Conservation (phyloP, 1,139 yeast genomes). For the Nadsonia starkeyi-henricii region DNA sequence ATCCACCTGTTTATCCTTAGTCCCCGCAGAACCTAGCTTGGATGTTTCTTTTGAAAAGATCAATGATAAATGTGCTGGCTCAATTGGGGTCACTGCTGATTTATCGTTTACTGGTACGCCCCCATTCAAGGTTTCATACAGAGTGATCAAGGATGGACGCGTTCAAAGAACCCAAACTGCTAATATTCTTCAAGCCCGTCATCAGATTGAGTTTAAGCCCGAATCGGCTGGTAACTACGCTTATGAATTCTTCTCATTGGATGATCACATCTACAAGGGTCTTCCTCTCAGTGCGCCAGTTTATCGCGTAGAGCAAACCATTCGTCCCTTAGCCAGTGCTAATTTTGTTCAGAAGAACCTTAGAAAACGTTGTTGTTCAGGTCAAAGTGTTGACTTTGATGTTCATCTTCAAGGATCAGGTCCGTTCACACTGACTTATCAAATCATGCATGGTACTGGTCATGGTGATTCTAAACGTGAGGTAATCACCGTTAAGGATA, state of each 20-base stretch:
- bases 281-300: slow-evolving; percentile 18
- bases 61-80: slow-evolving; percentile 81
- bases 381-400: slow-evolving; percentile 35
- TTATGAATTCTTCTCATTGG: slow-evolving; percentile 42
- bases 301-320: slow-evolving; percentile 21
- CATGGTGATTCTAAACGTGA: slow-evolving; percentile 27
- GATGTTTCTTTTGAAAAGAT: slow-evolving; percentile 34
- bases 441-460: slow-evolving; percentile 37
- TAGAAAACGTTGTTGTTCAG: slow-evolving; percentile 29
- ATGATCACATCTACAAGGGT: slow-evolving; percentile 24
- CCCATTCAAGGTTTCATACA: slow-evolving; percentile 62
- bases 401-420: slow-evolving; percentile 59
- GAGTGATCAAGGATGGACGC: slow-evolving; percentile 27
- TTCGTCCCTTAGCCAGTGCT: slow-evolving; percentile 27
- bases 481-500: slow-evolving; percentile 31
- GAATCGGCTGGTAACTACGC: slow-evolving; percentile 67
- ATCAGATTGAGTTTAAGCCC: slow-evolving; percentile 59
- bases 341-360: slow-evolving; percentile 16
- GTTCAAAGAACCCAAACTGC: slow-evolving; percentile 15
- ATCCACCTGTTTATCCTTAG: slow-evolving; percentile 30
- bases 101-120: slow-evolving; percentile 58
- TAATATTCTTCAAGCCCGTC: slow-evolving; percentile 24
- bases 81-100: slow-evolving; percentile 69
- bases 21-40: slow-evolving; percentile 37
- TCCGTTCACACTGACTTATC: slow-evolving; percentile 63